Conservation (phyloP, 208 protist genomes). For the Naegleria lovaniensis region DNA sequence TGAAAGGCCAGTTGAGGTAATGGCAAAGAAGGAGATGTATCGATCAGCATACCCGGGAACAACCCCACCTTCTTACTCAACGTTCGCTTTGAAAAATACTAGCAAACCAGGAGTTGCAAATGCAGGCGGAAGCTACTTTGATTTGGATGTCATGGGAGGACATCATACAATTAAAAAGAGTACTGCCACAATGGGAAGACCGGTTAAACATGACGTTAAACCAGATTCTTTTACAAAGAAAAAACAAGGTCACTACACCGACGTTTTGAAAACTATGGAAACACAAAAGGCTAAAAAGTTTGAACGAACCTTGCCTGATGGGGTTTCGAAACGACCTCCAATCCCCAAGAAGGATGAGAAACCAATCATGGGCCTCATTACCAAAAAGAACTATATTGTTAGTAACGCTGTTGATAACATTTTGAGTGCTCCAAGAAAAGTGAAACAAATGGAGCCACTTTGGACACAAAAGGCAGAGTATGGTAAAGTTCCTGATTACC, state of each 20-base stretch:
- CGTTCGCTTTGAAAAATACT: slow-evolving; percentile 12
- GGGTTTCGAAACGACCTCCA: slow-evolving; percentile 28
- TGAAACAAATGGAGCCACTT: slow-evolving; percentile 55
- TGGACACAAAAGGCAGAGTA: slow-evolving; percentile 66
- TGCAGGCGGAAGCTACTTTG: not conserved
- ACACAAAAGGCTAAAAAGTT: not conserved
- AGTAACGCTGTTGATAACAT: slow-evolving; percentile 83
- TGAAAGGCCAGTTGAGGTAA: not conserved
- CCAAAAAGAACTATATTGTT: slow-evolving; percentile 80
- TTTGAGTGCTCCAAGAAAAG: slow-evolving; percentile 60
- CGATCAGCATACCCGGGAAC: slow-evolving; percentile 33
- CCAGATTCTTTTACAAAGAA: slow-evolving; percentile 35
- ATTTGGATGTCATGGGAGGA: not conserved
- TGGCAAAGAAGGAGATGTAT: slow-evolving; percentile 38
- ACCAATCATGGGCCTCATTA: slow-evolving; percentile 80
- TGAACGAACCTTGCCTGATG: not conserved
- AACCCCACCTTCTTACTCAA: slow-evolving; percentile 20
- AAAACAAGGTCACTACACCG: not conserved
- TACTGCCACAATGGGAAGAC: slow-evolving; percentile 30
- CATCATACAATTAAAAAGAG: slow-evolving; percentile 30
- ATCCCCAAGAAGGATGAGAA: slow-evolving; percentile 56
- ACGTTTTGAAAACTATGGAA: not conserved
- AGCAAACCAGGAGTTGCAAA: slow-evolving; percentile 27
- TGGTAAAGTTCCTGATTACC: slow-evolving; percentile 70
- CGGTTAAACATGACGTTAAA: slow-evolving; percentile 27